Evolutionary conservation across 2,329 filamentous ascomycete genomes (phyloP).

Genomic region (Gliomastix tumulicola): DNA sequence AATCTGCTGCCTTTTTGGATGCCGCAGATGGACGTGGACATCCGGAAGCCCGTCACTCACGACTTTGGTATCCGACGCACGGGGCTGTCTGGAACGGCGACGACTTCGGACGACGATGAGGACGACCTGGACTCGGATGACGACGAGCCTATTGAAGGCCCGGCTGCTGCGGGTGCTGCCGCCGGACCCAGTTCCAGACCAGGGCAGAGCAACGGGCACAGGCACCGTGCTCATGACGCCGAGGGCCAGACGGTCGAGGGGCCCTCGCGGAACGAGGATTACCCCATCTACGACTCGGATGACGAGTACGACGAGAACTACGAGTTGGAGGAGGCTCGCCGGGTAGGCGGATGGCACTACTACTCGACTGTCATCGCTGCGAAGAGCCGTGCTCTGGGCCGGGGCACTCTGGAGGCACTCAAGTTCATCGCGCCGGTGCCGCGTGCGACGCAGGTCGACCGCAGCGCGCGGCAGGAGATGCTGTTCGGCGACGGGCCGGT

Average conservation of each 20-base stretch:
- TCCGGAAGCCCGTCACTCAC: constrained; percentile 83
- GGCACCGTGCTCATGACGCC: no score
- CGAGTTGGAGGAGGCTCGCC: constrained; percentile 68
- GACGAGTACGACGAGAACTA: constrained; percentile 73
- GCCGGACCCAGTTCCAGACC: constrained; percentile 33
- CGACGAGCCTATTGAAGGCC: constrained; percentile 34
- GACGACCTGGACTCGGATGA: constrained; percentile 65
- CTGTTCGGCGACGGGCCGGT: constrained; percentile 50
- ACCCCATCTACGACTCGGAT: constrained; percentile 79
- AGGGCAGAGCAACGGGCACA: constrained; percentile 31
- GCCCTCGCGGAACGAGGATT: constrained; percentile 58
- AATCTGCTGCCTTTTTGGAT: constrained; percentile 93
- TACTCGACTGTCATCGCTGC: constrained; percentile 50
- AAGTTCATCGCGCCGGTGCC: constrained; percentile 49
- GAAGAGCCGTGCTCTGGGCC: constrained; percentile 34
- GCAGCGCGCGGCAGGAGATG: constrained; percentile 44
- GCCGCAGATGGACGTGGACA: constrained; percentile 97
- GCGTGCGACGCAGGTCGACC: constrained; percentile 46
- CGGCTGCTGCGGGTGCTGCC: constrained; percentile 5
- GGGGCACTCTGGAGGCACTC: constrained; percentile 33
- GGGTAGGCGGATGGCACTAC: constrained; percentile 72
- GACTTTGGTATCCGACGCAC: constrained; percentile 86
- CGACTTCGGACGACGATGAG: constrained; percentile 70
- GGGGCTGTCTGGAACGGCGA: constrained; percentile 66
- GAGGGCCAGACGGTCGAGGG: constrained; percentile 74